These are phyloP conservation scores for Pelargonium fulgidum DNA, from an alignment of 441 rosid species.

Conservation along the genomic window DNA sequence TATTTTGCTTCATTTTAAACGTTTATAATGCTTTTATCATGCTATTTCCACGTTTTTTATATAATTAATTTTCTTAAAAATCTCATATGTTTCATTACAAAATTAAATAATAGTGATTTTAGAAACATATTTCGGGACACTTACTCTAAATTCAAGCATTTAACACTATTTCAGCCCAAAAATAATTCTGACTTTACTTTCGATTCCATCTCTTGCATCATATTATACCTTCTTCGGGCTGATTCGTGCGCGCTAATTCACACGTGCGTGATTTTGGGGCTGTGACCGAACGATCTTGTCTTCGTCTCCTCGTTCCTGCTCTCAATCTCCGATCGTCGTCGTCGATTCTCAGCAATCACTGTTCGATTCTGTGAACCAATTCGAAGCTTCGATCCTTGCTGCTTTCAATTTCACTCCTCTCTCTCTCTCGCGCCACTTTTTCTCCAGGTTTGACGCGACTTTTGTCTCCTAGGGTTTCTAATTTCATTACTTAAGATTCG, in stretches of 20 bases:
- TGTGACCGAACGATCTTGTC: conserved; percentile 8
- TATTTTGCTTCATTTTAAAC: too few relatives aligned
- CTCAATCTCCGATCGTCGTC: neutral
- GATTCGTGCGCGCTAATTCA: neutral
- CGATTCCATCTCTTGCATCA: neutral
- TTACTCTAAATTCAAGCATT: neutral
- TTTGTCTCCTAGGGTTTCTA: neutral
- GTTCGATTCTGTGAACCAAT: neutral
- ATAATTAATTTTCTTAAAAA: too few relatives aligned
- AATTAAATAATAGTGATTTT: too few relatives aligned
- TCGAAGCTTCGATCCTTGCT: neutral
- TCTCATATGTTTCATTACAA: too few relatives aligned
- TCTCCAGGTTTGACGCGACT: neutral
- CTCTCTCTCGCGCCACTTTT: neutral
- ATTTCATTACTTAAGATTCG: neutral
- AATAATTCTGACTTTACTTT: conserved; percentile 1
- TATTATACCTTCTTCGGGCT: neutral
- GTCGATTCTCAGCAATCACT: neutral
- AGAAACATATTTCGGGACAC: neutral
- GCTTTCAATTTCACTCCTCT: neutral
- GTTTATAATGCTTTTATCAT: too few relatives aligned
- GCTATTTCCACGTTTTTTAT: too few relatives aligned
- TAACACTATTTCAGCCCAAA: neutral
- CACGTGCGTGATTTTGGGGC: conserved; percentile 7
- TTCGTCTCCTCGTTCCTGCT: neutral